Conservation (phyloP, 2,329 filamentous ascomycete genomes). For the Aspergillus ibericus region DNA sequence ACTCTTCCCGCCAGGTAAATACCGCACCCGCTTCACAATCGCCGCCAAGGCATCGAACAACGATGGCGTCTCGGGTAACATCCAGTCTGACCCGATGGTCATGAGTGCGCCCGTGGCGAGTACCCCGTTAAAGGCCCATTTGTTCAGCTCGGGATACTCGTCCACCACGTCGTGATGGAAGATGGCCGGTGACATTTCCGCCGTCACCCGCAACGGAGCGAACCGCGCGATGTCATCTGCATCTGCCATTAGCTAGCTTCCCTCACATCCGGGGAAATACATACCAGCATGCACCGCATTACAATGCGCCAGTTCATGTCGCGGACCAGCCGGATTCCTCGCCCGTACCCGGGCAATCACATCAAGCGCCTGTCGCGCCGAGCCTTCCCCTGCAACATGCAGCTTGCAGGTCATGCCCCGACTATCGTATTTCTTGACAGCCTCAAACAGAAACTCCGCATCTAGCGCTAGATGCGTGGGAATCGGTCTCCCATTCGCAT, state of each 20-base stretch:
- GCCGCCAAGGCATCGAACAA: conserved; percentile 12
- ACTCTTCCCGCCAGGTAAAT: not conserved
- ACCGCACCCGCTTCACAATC: conserved; percentile 10
- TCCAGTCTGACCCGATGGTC: conserved; percentile 33
- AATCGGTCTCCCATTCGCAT: conserved; percentile 27
- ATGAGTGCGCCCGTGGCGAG: conserved; percentile 25
- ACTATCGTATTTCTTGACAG: conserved; percentile 30
- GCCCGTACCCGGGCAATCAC: conserved; percentile 28
- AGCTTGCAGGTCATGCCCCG: conserved; percentile 36
- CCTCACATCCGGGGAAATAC: not conserved
- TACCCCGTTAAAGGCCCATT: conserved; percentile 26
- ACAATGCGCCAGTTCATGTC: conserved; percentile 36
- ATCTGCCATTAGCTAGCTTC: not conserved
- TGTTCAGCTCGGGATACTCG: not conserved
- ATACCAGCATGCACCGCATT: conserved; percentile 28
- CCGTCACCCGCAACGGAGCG: conserved; percentile 30
- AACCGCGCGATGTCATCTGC: conserved; percentile 32
- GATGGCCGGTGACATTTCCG: conserved; percentile 30
- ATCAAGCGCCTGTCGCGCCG: conserved; percentile 32
- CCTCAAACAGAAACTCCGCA: conserved; percentile 20
- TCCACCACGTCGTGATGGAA: conserved; percentile 18
- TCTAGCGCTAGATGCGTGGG: conserved; percentile 19
- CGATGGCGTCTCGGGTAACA: conserved; percentile 10
- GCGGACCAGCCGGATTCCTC: conserved; percentile 26
- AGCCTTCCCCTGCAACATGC: conserved; percentile 34